Base-by-base conservation (phyloP, 2,329 filamentous ascomycete species). In the Alternaria brassicicola region DNA sequence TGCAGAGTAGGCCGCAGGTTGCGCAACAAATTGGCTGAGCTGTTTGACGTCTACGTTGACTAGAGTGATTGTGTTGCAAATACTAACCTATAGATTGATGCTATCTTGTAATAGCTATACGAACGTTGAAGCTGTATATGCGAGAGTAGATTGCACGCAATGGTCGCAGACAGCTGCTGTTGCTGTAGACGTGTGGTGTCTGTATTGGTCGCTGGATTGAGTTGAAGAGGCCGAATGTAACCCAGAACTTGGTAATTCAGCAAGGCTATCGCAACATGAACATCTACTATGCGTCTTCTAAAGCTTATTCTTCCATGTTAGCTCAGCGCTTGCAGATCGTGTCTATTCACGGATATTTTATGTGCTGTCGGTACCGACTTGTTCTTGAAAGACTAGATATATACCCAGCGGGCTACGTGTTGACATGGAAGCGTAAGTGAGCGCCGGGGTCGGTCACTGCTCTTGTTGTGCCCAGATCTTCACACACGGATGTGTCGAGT, bases 31-130 rank as follows among this genome's bases (percentile, higher is more conserved):
- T 15, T 55, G 36, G 21, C 26, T 55, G 13, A 68, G 57, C 46
- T 60, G 49, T 25, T 66, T 62, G 12, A 65, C 54, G 46, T 71
- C 68, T 17, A 59, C 50, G 26, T 55, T 65, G 26, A 30, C 25
- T 12, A 5, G 6, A 4, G 6, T 10, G 2, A 15, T 8, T 10
- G 3, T 15, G 6, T 30, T 30, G 25, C 26, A 15, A 3, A 6
- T 31, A 10, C 33, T 28, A 46, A 17, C 28, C 6, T 46, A 4
- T 7, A 6, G 7, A 4, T 10, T 6, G 17, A 15, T 46, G 10
- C 26, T 7, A 21, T 21, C 19, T 6, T 1, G 3, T 25, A 13
- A 41, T n/a, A 4, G 6, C 3, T 2, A 7, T 30, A 21, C 8
- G 6, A 46, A 46, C 26, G 42, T 17, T 15, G 42, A 21, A 30